A percentile compares a stretch with the other conserved stretches of the same genome.
phyloP scores from a whole-genome alignment of 1,139 yeast genomes.

The Komagataea norvegica region DNA sequence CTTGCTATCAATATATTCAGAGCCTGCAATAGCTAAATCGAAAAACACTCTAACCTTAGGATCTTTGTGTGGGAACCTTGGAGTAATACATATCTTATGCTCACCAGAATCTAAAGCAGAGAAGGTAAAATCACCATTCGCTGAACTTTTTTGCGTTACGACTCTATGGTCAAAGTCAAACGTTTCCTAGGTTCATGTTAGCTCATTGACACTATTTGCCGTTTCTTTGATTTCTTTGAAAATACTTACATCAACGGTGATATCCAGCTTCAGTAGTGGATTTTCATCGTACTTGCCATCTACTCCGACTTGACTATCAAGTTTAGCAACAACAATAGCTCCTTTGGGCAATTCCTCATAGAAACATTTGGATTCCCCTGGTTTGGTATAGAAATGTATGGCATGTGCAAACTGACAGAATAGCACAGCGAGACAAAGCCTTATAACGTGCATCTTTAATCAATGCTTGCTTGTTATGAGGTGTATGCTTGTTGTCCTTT shows the following conservation, averaged over 20 bases:
- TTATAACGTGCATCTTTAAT: constrained; percentile 6
- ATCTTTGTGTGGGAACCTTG: constrained; percentile 41
- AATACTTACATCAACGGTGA: constrained; percentile 46
- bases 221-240: too few relatives aligned
- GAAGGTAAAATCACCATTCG: constrained; percentile 55
- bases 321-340: constrained; percentile 45
- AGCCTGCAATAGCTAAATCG: constrained; percentile 47
- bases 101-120: constrained; percentile 59
- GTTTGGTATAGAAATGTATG: constrained; percentile 30
- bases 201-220: too few relatives aligned
- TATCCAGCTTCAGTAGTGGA: constrained; percentile 33
- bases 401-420: constrained; percentile 12
- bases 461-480: neutral
- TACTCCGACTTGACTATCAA: constrained; percentile 30
- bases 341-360: constrained; percentile 49
- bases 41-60: constrained; percentile 39
- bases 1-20: constrained; percentile 42
- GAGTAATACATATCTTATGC: constrained; percentile 56
- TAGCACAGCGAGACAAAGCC: constrained; percentile 1
- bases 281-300: constrained; percentile 32
- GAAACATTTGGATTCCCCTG: constrained; percentile 44
- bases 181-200: constrained; percentile 34
- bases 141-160: constrained; percentile 46
- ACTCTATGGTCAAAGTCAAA: constrained; percentile 55
- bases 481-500: neutral